Conservation (phyloP, 2,329 filamentous ascomycete genomes). For the Intubia oerlemansii region DNA sequence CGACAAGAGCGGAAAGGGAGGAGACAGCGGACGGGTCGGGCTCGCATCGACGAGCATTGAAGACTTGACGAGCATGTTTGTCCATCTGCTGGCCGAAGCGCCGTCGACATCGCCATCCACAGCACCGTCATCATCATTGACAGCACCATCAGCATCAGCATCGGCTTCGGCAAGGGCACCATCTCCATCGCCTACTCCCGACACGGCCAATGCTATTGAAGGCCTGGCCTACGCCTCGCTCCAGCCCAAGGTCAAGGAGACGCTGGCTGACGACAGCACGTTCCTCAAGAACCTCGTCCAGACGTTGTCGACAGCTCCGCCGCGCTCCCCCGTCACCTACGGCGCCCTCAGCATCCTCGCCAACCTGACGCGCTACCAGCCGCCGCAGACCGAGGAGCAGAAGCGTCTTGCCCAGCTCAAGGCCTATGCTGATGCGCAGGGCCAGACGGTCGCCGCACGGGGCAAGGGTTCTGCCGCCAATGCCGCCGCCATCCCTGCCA, state of each 20-base stretch:
- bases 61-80: slow-evolving; percentile 41
- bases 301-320: slow-evolving; percentile 32
- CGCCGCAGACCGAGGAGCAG: slow-evolving; percentile 66
- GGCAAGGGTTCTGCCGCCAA: no score
- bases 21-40: slow-evolving; percentile 16
- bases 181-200: slow-evolving; percentile 24
- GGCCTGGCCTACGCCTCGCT: slow-evolving; percentile 83
- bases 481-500: slow-evolving; percentile 39
- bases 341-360: slow-evolving; percentile 68
- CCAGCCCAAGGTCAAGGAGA: slow-evolving; percentile 67
- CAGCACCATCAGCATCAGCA: no score
- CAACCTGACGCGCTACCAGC: slow-evolving; percentile 68
- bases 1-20: slow-evolving; percentile 14
- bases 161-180: slow-evolving; percentile 9
- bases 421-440: slow-evolving; percentile 76
- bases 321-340: slow-evolving; percentile 55
- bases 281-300: slow-evolving; percentile 52
- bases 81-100: slow-evolving; percentile 32
- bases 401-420: slow-evolving; percentile 84
- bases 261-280: slow-evolving; percentile 42
- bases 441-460: slow-evolving; percentile 33
- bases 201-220: no score
- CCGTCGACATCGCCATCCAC: no score
- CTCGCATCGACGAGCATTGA: slow-evolving; percentile 39
- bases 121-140: slow-evolving; percentile 13